These are phyloP conservation scores for Penicillium sp. DNA, from an alignment of 2,329 filamentous ascomycete species.

Conservation along the genomic window DNA sequence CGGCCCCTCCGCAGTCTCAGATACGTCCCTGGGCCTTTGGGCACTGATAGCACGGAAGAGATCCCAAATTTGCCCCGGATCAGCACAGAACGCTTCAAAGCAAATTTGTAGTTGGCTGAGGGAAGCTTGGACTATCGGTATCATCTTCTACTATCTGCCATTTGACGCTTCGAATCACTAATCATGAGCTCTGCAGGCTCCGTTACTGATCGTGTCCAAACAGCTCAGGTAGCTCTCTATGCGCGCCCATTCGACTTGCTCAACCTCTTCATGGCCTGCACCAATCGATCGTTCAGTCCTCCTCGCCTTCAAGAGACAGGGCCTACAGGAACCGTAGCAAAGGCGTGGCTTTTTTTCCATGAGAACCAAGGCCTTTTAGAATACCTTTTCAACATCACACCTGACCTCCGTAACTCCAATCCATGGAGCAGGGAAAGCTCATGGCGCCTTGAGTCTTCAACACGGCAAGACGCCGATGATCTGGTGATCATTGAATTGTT, in stretches of 20 bases:
- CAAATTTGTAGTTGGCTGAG: slow-evolving; percentile 79
- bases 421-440: slow-evolving; percentile 25
- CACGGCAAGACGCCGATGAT: slow-evolving; percentile 36
- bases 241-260: slow-evolving; percentile 65
- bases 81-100: slow-evolving; percentile 65
- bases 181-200: slow-evolving; percentile 44
- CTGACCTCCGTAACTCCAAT: slow-evolving; percentile 17
- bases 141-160: slow-evolving; percentile 26
- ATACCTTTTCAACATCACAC: slow-evolving; percentile 49
- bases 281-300: slow-evolving; percentile 50
- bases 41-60: slow-evolving; percentile 64
- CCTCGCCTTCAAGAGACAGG: slow-evolving; percentile 24
- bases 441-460: slow-evolving; percentile 23
- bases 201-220: slow-evolving; percentile 62
- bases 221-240: slow-evolving; percentile 63
- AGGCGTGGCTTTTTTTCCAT: slow-evolving; percentile 42
- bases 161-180: slow-evolving; percentile 10
- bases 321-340: slow-evolving; percentile 30
- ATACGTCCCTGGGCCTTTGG: slow-evolving; percentile 75
- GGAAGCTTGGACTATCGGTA: slow-evolving; percentile 78
- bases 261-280: slow-evolving; percentile 67
- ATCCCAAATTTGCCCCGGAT: slow-evolving; percentile 66
- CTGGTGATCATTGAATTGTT: slow-evolving; percentile 46
- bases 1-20: slow-evolving; percentile 74
- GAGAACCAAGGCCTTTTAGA: slow-evolving; percentile 44